phyloP scores from a whole-genome alignment of 2,329 filamentous ascomycete genomes.

The Lachnellula suecica region DNA sequence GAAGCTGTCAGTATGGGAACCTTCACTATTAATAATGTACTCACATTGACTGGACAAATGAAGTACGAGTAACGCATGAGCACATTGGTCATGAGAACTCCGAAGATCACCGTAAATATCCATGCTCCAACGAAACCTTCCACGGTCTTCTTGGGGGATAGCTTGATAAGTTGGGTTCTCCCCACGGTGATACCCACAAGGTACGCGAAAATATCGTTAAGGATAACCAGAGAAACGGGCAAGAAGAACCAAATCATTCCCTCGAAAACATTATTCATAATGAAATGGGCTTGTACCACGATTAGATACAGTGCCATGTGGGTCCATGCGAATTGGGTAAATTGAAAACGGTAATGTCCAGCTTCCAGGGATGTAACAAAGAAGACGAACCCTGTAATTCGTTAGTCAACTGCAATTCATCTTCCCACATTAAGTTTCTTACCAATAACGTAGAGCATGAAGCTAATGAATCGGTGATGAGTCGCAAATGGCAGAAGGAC shows the following conservation, averaged over 20 bases:
- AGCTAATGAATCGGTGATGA: constrained; percentile 98
- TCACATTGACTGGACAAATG: constrained; percentile 89
- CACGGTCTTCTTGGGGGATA: constrained; percentile 98
- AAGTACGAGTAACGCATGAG: constrained; percentile 94
- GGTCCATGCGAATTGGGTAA: constrained; percentile 98
- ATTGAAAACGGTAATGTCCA: constrained; percentile 96
- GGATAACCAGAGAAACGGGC: constrained; percentile 91
- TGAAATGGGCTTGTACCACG: constrained; percentile 96
- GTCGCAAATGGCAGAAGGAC: constrained; percentile 91
- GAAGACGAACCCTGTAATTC: constrained; percentile 88
- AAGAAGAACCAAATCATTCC: constrained; percentile 99
- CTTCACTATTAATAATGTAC: constrained; percentile 24
- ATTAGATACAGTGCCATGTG: constrained; percentile 99
- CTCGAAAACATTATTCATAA: constrained; percentile 99
- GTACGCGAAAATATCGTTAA: constrained; percentile 98
- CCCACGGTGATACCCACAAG: constrained; percentile 97
- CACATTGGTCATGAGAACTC: constrained; percentile 76
- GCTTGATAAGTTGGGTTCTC: constrained; percentile 92
- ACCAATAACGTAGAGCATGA: constrained; percentile 97
- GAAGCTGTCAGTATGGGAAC: constrained; percentile 16
- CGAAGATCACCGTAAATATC: constrained; percentile 90
- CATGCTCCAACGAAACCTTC: constrained; percentile 96
- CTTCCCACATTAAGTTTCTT: constrained; percentile 34
- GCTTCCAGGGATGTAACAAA: constrained; percentile 94
- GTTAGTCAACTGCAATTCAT: constrained; percentile 30